These are phyloP conservation scores for Phytophthora vignae DNA, from an alignment of 352 stramenopile genomes.

Conservation along the genomic window DNA sequence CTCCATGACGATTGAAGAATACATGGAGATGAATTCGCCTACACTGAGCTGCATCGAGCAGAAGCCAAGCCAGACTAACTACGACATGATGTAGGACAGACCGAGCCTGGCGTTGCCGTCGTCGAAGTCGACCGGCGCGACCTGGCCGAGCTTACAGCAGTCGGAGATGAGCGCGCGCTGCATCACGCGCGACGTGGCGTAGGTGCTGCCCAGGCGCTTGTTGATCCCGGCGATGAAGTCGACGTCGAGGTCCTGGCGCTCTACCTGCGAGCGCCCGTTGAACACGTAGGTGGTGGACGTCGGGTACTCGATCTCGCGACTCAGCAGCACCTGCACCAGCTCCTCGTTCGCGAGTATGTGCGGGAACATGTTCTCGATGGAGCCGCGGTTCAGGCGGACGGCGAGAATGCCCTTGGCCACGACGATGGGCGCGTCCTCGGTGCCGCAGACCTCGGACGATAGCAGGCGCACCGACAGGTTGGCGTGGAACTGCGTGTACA, in stretches of 20 bases:
- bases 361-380: slow-evolving; percentile 76
- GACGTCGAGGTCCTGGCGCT: slow-evolving; percentile 61
- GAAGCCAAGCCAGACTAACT: not conserved
- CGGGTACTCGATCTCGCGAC: slow-evolving; percentile 57
- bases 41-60: not conserved
- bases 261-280: slow-evolving; percentile 54
- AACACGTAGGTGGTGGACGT: slow-evolving; percentile 68
- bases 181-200: slow-evolving; percentile 41
- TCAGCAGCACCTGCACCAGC: slow-evolving; percentile 67
- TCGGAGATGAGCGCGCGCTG: slow-evolving; percentile 46
- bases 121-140: not conserved
- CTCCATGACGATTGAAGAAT: not conserved
- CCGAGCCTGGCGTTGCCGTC: slow-evolving; percentile 2
- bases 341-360: slow-evolving; percentile 61
- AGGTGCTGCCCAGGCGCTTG: slow-evolving; percentile 36
- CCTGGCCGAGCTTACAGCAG: slow-evolving; percentile 34
- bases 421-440: slow-evolving; percentile 57
- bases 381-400: slow-evolving; percentile 59
- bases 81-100: slow-evolving; percentile 30
- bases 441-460: slow-evolving; percentile 52
- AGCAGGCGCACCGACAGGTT: slow-evolving; percentile 45
- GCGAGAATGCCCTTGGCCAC: slow-evolving; percentile 48
- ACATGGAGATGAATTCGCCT: slow-evolving; percentile 2
- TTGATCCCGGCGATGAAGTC: slow-evolving; percentile 67
- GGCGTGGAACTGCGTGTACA: slow-evolving; percentile 68